A percentile compares a stretch with the other conserved stretches of the same genome.
Evolutionary conservation across 768 basidiomycete genomes (phyloP).

Genomic region (Chiua virens): DNA sequence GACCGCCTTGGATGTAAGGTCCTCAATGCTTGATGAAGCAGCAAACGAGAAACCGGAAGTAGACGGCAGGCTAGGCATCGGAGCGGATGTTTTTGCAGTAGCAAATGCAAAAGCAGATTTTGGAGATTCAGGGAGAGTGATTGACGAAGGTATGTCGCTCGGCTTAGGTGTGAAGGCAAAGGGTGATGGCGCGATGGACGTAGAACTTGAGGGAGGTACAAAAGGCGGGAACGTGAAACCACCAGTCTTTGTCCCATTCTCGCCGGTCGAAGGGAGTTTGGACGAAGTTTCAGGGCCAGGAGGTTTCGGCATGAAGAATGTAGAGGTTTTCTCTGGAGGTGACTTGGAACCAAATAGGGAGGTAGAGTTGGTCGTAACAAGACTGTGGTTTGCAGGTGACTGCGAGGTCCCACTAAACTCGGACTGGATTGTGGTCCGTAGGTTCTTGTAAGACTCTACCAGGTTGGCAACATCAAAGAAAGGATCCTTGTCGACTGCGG

Average conservation of each 20-base stretch:
- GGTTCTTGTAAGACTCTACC: slow-evolving; percentile 57
- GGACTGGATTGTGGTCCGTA: slow-evolving; percentile 54
- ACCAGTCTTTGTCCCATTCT: slow-evolving; percentile 17
- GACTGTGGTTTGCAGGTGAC: neutral
- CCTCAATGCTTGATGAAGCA: slow-evolving; percentile 6
- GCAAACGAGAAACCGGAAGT: slow-evolving; percentile 21
- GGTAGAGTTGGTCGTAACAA: slow-evolving; percentile 8
- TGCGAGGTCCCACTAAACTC: slow-evolving; percentile 46
- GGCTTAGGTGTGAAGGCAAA: slow-evolving; percentile 20
- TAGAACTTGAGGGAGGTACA: slow-evolving; percentile 19
- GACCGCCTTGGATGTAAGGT: slow-evolving; percentile 3
- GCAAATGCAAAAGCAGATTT: slow-evolving; percentile 33
- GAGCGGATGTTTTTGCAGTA: slow-evolving; percentile 4
- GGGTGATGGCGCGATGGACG: slow-evolving; percentile 1
- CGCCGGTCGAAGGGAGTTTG: slow-evolving; percentile 11
- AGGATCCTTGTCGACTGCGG: slow-evolving; percentile 64
- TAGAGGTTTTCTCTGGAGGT: slow-evolving; percentile 16
- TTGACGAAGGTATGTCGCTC: slow-evolving; percentile 17
- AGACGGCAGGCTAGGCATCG: slow-evolving; percentile 7
- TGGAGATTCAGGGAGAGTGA: slow-evolving; percentile 16
- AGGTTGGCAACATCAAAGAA: slow-evolving; percentile 62
- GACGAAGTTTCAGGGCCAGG: slow-evolving; percentile 26
- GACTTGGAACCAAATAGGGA: slow-evolving; percentile 12
- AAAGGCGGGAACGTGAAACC: slow-evolving; percentile 29
- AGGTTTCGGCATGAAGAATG: slow-evolving; percentile 35